phyloP scores from a whole-genome alignment of 441 rosid species.

The Pelargonium hybrid region DNA sequence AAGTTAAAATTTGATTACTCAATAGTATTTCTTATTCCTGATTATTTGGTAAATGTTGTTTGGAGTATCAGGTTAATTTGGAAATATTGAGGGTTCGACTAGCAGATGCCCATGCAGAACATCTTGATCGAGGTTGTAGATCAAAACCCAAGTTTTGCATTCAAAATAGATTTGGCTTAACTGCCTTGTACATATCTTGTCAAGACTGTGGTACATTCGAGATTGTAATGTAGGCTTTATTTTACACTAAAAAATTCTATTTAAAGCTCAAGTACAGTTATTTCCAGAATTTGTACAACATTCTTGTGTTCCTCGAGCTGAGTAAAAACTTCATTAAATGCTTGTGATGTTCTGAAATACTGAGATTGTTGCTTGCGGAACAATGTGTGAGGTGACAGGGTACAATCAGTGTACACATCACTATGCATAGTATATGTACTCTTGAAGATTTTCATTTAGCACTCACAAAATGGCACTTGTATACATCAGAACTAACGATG shows the following conservation, averaged over 20 bases:
- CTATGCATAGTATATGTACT: too few relatives aligned
- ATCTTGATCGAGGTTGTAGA: conserved; percentile 63
- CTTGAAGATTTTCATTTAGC: too few relatives aligned
- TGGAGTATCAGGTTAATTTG: conserved; percentile 43
- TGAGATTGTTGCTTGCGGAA: too few relatives aligned
- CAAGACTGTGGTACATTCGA: conserved; percentile 56
- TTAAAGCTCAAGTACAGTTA: too few relatives aligned
- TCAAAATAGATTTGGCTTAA: conserved; percentile 42
- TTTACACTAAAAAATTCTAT: background rate
- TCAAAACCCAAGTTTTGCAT: conserved; percentile 51
- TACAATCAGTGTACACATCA: too few relatives aligned
- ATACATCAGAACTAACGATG: too few relatives aligned
- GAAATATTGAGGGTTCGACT: conserved; percentile 40
- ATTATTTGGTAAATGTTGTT: background rate
- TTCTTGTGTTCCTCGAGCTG: too few relatives aligned
- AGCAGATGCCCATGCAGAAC: conserved; percentile 57
- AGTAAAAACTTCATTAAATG: too few relatives aligned
- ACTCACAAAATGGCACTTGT: too few relatives aligned
- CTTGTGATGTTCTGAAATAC: too few relatives aligned
- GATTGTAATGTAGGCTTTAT: conserved; percentile 40
- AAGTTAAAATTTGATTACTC: background rate
- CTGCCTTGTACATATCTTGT: conserved; percentile 66
- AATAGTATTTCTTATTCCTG: background rate
- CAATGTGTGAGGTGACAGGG: too few relatives aligned
- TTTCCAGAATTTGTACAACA: too few relatives aligned